Percentiles rank a stretch among this genome's conserved stretches.
Evolutionary conservation across 2,329 filamentous ascomycete species (phyloP).

Genomic region (Beauveria brongniartii): DNA sequence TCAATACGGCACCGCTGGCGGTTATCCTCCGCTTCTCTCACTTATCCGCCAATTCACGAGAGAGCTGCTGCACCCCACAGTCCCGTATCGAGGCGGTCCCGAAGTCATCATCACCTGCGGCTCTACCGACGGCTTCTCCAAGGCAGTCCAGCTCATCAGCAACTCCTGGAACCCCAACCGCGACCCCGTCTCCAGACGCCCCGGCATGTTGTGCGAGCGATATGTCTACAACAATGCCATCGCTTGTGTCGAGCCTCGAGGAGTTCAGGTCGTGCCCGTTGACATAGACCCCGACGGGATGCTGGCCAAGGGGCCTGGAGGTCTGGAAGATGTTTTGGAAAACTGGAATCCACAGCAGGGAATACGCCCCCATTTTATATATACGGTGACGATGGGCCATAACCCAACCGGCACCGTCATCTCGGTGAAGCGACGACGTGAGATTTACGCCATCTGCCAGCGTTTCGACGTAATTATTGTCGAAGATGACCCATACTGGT

Average conservation of each 20-base stretch:
- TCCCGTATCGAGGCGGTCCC: conserved; percentile 68
- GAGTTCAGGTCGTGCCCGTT: conserved; percentile 65
- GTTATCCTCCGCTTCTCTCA: conserved; percentile 68
- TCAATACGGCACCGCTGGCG: conserved; percentile 78
- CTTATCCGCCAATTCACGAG: conserved; percentile 74
- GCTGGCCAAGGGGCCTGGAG: conserved; percentile 62
- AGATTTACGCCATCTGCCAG: conserved; percentile 73
- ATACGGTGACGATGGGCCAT: conserved; percentile 81
- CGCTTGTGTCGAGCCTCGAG: conserved; percentile 56
- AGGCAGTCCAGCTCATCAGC: conserved; percentile 66
- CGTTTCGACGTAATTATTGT: conserved; percentile 84
- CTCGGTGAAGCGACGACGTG: conserved; percentile 62
- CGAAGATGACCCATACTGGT: conserved; percentile 96
- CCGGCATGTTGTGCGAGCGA: conserved; percentile 70
- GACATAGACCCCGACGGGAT: conserved; percentile 75
- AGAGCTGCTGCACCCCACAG: conserved; percentile 69
- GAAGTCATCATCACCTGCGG: conserved; percentile 76
- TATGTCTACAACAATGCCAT: conserved; percentile 77
- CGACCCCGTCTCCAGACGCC: conserved; percentile 59
- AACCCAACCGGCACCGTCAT: conserved; percentile 78
- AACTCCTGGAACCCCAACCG: conserved; percentile 66
- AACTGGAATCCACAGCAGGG: conserved; percentile 75
- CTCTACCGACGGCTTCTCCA: conserved; percentile 77
- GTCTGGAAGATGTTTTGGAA: conserved; percentile 67
- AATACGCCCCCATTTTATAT: conserved; percentile 73